Base-by-base conservation (phyloP, 805 yeast genomes). In the Yamadazyma endophytica region DNA sequence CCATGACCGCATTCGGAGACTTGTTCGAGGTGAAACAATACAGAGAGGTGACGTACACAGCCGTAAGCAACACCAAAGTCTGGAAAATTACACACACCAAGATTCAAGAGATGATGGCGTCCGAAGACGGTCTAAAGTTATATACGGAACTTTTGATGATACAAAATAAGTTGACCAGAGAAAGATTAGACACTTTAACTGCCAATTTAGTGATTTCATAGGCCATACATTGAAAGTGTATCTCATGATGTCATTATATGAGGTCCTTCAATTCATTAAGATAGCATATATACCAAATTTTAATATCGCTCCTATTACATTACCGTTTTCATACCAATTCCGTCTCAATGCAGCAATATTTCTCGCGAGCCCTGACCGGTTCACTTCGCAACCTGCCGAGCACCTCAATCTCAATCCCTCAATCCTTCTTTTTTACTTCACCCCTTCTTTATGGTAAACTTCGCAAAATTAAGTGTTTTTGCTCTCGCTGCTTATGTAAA, bases 1-100 rank as follows among this genome's bases (percentile, higher is more conserved):
- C 92, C 4, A 73, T 82, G 36, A 82, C 90, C 0, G 74, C 84
- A 1, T 81, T 82, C 54, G 92, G 94, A 2, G 87, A 82, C 28
- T 50, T 64, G 24, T 50, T 46, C 11, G 61, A 52, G 24, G 26
- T 40, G 5, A 35, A 49, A 11, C 52, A 55, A 8, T 60, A 68
- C 26, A 61, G 76, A 8, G 62, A 67, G 9, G 64, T 73, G 4
- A 52, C 58, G 3, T 73, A 79, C 33, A 57, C 63, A 5, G 75
- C 82, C 1, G 87, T 80, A 29, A 68, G 65, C 18, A 83, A 78
- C 31, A 64, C 82, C 2, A 70, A 73, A 7, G 66, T 83, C 2
- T 88, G 96, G 96, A 64, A 73, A 27, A 56, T 89, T 26, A 70
- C 75, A 18, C 53, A 60, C 17, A 60, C 56, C 1, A 57, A 64